Conservation (phyloP, 345 rosid species). For the Acer campestre region DNA sequence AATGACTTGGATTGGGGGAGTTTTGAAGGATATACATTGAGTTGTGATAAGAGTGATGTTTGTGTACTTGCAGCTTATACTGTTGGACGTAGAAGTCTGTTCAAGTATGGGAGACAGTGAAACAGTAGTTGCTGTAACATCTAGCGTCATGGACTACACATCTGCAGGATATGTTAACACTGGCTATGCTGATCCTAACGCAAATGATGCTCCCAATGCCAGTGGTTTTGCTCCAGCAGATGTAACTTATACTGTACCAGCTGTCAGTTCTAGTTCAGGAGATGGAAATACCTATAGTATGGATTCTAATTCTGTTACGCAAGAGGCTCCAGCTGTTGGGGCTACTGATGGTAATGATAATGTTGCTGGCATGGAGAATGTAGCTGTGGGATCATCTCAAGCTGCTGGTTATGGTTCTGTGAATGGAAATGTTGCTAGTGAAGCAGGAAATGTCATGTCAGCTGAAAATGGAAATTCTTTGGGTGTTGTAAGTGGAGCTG, state of each 20-base stretch:
- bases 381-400: constrained; percentile 26
- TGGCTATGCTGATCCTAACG: constrained; percentile 24
- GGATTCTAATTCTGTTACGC: constrained; percentile 26
- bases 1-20: background rate
- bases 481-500: constrained; percentile 39
- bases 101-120: constrained; percentile 70
- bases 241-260: constrained; percentile 19
- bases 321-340: constrained; percentile 32
- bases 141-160: constrained; percentile 38
- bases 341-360: constrained; percentile 20
- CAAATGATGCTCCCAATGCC: constrained; percentile 24
- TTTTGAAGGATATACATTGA: background rate
- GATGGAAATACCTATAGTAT: constrained; percentile 24
- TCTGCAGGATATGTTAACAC: constrained; percentile 34
- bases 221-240: constrained; percentile 31
- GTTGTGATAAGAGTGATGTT: background rate
- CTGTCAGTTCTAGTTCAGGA: constrained; percentile 9
- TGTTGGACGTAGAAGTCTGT: constrained; percentile 9
- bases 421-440: constrained; percentile 56
- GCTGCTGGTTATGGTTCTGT: constrained; percentile 39
- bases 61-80: constrained; percentile 34
- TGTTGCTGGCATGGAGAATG: constrained; percentile 23
- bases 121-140: constrained; percentile 49
- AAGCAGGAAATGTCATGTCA: constrained; percentile 31
- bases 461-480: constrained; percentile 66